phyloP scores from a whole-genome alignment of 176 grass and related monocot genomes.

The Ananas comosus region DNA sequence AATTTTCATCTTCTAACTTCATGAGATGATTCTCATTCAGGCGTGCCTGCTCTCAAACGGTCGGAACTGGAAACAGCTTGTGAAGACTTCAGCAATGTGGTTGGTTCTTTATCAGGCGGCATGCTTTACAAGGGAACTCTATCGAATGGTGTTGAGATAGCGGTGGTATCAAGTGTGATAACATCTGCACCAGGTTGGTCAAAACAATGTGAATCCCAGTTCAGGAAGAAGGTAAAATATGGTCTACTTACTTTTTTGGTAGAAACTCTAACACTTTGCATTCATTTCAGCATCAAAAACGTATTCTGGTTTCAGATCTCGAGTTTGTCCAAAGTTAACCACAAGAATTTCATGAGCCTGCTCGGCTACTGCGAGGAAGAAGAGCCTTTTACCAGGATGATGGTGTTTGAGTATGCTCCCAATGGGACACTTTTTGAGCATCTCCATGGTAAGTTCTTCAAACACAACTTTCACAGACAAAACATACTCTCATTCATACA shows the following conservation, averaged over 20 bases:
- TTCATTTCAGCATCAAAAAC: no score
- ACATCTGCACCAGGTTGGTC: conserved; percentile 60
- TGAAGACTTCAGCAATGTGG: conserved; percentile 86
- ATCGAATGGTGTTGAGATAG: conserved; percentile 83
- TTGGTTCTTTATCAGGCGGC: conserved; percentile 54
- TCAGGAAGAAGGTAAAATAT: conserved; percentile 62
- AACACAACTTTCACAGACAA: not conserved
- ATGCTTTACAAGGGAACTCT: conserved; percentile 83
- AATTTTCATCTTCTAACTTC: conserved; percentile 5
- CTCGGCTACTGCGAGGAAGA: conserved; percentile 85
- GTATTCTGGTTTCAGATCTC: conserved; percentile 46
- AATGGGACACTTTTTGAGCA: conserved; percentile 91
- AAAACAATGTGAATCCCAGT: conserved; percentile 61
- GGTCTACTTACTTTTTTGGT: not conserved
- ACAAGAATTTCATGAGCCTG: conserved; percentile 87
- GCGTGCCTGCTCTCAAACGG: conserved; percentile 63
- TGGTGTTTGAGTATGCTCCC: conserved; percentile 93
- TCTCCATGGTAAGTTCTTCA: conserved; percentile 51
- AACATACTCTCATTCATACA: no score
- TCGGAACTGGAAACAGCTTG: conserved; percentile 70
- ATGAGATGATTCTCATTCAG: conserved; percentile 25
- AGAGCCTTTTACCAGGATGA: conserved; percentile 66
- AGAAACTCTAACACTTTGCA: not conserved
- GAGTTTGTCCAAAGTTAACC: conserved; percentile 62
- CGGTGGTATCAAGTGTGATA: conserved; percentile 39